These are phyloP conservation scores for Domatiomyces globalis DNA, from an alignment of 2,329 filamentous ascomycete species.

Conservation along the genomic window DNA sequence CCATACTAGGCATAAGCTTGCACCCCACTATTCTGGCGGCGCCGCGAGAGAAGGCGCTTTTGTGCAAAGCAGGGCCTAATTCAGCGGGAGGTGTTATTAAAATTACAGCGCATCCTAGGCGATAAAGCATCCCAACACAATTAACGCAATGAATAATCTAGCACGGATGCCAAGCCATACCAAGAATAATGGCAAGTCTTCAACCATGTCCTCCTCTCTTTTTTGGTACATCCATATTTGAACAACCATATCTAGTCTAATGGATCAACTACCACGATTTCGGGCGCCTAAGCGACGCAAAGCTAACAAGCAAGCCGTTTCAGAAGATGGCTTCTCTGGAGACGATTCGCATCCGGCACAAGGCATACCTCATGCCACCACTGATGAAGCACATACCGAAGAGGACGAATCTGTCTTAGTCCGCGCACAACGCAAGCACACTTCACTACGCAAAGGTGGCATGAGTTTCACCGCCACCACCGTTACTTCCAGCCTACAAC, in stretches of 20 bases:
- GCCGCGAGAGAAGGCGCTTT: too few relatives aligned
- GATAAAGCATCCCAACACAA: too few relatives aligned
- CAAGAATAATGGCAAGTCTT: too few relatives aligned
- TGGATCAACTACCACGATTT: constrained; percentile 16
- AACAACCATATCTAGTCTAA: not conserved
- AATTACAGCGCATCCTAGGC: too few relatives aligned
- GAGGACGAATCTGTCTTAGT: constrained; percentile 5
- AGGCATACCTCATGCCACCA: not conserved
- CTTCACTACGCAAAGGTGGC: constrained; percentile 6
- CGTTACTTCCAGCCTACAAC: not conserved
- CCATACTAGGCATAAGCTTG: too few relatives aligned
- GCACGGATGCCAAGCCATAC: too few relatives aligned
- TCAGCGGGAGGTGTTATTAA: too few relatives aligned
- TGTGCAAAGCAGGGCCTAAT: too few relatives aligned
- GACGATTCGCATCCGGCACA: not conserved
- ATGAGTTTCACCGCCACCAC: constrained; percentile 12
- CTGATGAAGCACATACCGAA: constrained; percentile 1
- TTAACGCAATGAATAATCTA: too few relatives aligned
- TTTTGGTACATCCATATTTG: too few relatives aligned
- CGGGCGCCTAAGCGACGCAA: constrained; percentile 16
- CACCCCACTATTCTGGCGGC: too few relatives aligned
- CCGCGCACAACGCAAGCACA: constrained; percentile 5
- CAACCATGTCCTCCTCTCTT: too few relatives aligned
- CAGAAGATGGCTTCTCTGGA: not conserved
- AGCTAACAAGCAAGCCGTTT: constrained; percentile 1